phyloP scores from a whole-genome alignment of 306 rosid species.

The Inga oerstediana region DNA sequence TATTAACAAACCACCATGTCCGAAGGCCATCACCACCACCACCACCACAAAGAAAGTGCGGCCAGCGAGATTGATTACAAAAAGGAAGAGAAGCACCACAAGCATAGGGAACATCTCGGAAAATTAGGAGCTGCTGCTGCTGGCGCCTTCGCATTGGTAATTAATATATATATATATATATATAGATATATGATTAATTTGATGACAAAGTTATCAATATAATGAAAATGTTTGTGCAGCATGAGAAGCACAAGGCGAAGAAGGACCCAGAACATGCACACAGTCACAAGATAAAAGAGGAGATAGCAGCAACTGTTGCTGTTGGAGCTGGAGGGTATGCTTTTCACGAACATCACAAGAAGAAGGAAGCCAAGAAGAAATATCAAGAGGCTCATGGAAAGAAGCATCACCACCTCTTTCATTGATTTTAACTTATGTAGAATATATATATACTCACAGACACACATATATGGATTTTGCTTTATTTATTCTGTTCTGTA shows the following conservation, averaged over 20 bases:
- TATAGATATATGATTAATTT: too few relatives aligned
- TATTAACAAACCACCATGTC: neutral
- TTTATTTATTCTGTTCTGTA: too few relatives aligned
- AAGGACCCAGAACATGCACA: slow-evolving; percentile 67
- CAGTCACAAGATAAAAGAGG: slow-evolving; percentile 78
- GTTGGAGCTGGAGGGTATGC: slow-evolving; percentile 71
- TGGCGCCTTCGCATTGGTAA: neutral
- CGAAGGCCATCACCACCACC: neutral
- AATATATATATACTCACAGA: neutral
- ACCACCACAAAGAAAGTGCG: neutral
- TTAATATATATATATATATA: neutral
- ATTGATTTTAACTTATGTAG: neutral
- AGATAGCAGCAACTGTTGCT: slow-evolving; percentile 61
- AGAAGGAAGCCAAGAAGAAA: slow-evolving; percentile 32
- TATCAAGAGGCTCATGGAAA: too few relatives aligned
- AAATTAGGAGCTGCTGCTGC: neutral
- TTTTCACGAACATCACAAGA: slow-evolving; percentile 73
- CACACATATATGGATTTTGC: too few relatives aligned
- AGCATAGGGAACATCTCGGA: neutral
- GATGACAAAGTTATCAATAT: neutral
- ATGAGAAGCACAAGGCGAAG: slow-evolving; percentile 63
- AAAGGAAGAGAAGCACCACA: neutral
- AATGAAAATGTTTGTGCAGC: slow-evolving; percentile 30
- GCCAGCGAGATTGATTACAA: neutral
- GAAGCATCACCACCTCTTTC: too few relatives aligned